phyloP scores from a whole-genome alignment of 2,329 filamentous ascomycete genomes.

The Aspergillus quadrilineatus region DNA sequence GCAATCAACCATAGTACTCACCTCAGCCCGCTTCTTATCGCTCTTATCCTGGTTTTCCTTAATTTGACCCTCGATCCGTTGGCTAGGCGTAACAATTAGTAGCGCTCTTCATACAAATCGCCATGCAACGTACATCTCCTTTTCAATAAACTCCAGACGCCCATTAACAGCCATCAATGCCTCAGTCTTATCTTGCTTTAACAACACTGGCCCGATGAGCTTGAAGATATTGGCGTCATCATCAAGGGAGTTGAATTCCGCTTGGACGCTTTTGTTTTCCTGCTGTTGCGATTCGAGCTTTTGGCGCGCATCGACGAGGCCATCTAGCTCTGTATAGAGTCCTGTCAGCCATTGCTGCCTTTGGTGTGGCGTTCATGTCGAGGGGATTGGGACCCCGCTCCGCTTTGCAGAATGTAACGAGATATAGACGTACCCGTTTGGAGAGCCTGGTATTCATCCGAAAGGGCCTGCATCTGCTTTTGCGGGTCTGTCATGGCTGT shows the following conservation, averaged over 20 bases:
- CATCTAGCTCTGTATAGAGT: constrained; percentile 67
- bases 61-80: constrained; percentile 66
- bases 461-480: constrained; percentile 74
- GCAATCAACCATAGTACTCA: constrained; percentile 33
- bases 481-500: constrained; percentile 67
- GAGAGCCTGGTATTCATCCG: constrained; percentile 82
- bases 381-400: neutral
- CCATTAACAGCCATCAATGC: constrained; percentile 89
- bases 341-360: neutral
- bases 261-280: constrained; percentile 85
- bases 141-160: constrained; percentile 84
- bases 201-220: constrained; percentile 82
- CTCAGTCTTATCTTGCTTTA: constrained; percentile 92
- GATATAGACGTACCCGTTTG: constrained; percentile 65
- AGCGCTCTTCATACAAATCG: neutral
- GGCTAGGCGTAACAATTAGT: constrained; percentile 44
- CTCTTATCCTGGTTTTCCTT: constrained; percentile 62
- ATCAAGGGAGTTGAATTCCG: constrained; percentile 79
- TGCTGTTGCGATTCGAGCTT: constrained; percentile 90
- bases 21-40: constrained; percentile 65
- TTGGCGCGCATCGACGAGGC: constrained; percentile 73
- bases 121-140: constrained; percentile 72
- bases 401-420: neutral
- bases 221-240: constrained; percentile 93
- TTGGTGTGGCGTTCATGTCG: neutral